Percentiles rank a stretch among this genome's conserved stretches.
Evolutionary conservation across 2,329 filamentous ascomycete species (phyloP).

Genomic region (Chrysosporium keratinophilum): DNA sequence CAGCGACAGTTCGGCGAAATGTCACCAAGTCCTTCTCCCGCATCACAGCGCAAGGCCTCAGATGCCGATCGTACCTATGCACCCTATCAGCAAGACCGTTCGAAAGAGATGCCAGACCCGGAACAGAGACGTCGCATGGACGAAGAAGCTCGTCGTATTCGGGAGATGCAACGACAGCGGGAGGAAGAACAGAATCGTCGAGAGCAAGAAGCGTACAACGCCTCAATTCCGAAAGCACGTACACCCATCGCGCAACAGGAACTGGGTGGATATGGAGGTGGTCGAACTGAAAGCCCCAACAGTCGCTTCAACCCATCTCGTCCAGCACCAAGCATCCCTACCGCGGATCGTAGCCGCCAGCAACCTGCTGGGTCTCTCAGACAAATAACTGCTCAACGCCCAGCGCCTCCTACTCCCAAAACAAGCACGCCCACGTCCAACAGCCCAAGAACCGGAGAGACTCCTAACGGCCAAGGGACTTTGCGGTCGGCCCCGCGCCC

Average conservation of each 20-base stretch:
- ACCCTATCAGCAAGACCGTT: constrained; percentile 35
- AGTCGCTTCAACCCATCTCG: constrained; percentile 72
- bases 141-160: constrained; percentile 44
- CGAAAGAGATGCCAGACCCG: constrained; percentile 49
- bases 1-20: constrained; percentile 23
- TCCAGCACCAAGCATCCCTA: constrained; percentile 70
- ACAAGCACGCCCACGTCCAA: constrained; percentile 7
- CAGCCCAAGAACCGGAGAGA: constrained; percentile 21
- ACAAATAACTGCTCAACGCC: constrained; percentile 61
- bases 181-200: constrained; percentile 55
- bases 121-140: constrained; percentile 39
- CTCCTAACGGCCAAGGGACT: constrained; percentile 24
- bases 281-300: constrained; percentile 42
- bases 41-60: constrained; percentile 43
- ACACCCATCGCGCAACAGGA: constrained; percentile 80
- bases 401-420: constrained; percentile 62
- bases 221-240: constrained; percentile 72
- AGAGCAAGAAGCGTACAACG: constrained; percentile 81
- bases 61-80: constrained; percentile 45
- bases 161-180: constrained; percentile 30
- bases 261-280: constrained; percentile 58
- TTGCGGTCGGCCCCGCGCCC: constrained; percentile 29
- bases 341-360: constrained; percentile 36
- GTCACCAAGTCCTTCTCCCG: constrained; percentile 28
- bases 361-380: constrained; percentile 44